Conservation (phyloP, 352 stramenopile genomes). For the Phytophthora agathidicida region DNA sequence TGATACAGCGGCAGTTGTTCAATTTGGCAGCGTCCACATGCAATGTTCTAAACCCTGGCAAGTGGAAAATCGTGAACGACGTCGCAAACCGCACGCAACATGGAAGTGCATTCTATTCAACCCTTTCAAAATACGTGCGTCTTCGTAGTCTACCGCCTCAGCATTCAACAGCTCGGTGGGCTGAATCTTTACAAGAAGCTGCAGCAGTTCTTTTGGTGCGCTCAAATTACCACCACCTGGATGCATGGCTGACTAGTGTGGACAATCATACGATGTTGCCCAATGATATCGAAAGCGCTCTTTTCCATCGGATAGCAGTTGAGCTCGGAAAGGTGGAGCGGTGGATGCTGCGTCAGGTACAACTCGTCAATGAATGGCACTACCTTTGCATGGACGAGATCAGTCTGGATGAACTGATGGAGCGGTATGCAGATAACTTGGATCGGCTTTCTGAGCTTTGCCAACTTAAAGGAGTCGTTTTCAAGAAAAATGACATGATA, state of each 20-base stretch:
- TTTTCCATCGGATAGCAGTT: conserved; percentile 39
- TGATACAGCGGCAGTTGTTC: conserved; percentile 32
- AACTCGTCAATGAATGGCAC: conserved; percentile 69
- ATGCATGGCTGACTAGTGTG: conserved; percentile 11
- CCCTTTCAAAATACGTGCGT: conserved; percentile 20
- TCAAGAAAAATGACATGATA: conserved; percentile 42
- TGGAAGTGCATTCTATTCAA: conserved; percentile 29
- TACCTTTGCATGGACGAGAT: conserved; percentile 52
- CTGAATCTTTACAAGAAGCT: conserved; percentile 28
- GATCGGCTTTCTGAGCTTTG: conserved; percentile 60
- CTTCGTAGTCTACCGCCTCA: conserved; percentile 25
- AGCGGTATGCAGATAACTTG: conserved; percentile 57
- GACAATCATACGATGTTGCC: not conserved
- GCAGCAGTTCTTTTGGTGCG: conserved; percentile 29
- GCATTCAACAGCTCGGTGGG: conserved; percentile 23
- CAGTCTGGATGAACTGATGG: conserved; percentile 50
- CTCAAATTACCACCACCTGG: conserved; percentile 16
- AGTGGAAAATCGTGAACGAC: conserved; percentile 28
- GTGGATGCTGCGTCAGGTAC: conserved; percentile 69
- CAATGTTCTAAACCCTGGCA: conserved; percentile 17
- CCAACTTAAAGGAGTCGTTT: conserved; percentile 44
- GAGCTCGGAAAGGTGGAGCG: conserved; percentile 56
- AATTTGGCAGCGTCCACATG: conserved; percentile 16
- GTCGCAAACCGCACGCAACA: conserved; percentile 22
- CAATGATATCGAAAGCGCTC: conserved; percentile 3